Percentiles rank a stretch among this genome's conserved stretches.
Conservation (phyloP, 305 asterid species). For the Rubia balearica region DNA sequence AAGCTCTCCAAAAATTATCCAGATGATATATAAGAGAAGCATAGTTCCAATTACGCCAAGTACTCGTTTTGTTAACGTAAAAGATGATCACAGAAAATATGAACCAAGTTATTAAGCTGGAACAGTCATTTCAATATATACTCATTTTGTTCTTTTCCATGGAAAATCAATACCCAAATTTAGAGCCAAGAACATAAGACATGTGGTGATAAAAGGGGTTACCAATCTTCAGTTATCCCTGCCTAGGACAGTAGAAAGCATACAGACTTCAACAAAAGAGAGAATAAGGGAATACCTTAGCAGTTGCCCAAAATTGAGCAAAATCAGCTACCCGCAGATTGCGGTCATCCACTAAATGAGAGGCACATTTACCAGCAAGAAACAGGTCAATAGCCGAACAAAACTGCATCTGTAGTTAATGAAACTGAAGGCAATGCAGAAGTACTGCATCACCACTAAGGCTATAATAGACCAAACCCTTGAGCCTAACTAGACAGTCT, state of each 20-base stretch:
- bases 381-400: slow-evolving; percentile 92
- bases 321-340: slow-evolving; percentile 99
- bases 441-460: slow-evolving; percentile 82
- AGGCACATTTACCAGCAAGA: slow-evolving; percentile 97
- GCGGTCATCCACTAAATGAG: slow-evolving; percentile 99
- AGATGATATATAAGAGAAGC: background rate
- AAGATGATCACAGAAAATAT: background rate
- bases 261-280: slow-evolving; percentile 35
- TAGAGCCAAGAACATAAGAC: background rate
- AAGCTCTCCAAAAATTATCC: background rate
- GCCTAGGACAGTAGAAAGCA: slow-evolving; percentile 13
- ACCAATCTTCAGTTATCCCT: slow-evolving; percentile 2
- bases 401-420: slow-evolving; percentile 93
- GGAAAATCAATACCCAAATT: background rate
- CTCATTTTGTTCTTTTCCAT: background rate
- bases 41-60: background rate
- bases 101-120: background rate
- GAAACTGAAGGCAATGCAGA: slow-evolving; percentile 72
- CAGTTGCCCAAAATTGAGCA: slow-evolving; percentile 99
- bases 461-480: slow-evolving; percentile 43
- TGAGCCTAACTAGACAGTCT: slow-evolving; percentile 35
- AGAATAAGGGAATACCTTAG: slow-evolving; percentile 92
- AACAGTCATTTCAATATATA: background rate
- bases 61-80: background rate
- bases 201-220: background rate